Base-by-base conservation (phyloP, 768 basidiomycete genomes). In the Mycena sanguinolenta region DNA sequence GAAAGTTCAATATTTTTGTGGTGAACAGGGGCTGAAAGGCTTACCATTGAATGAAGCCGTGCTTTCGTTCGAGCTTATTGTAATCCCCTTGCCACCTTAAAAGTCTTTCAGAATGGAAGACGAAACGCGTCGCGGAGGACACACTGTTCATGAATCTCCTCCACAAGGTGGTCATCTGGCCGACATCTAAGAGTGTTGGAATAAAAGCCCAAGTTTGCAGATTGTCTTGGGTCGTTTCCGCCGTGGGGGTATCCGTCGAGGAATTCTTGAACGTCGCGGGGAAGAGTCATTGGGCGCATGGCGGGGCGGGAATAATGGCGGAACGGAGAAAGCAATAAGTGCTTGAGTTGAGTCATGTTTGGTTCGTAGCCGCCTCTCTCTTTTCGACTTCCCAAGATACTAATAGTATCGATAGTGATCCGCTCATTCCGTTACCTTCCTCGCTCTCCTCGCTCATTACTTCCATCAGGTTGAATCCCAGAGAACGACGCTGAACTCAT, bases 41-140 rank as follows among this genome's bases (percentile, higher is more conserved):
- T 12, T 39, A 39, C 92, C 93, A 94, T 75, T 94, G 93, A 52
- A 94, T 91, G 77, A 87, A 94, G 1, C 89, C 90, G 75, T 94
- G 93, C 66, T 89, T 89, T 71, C 82, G 78, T 77, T 95, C 93
- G 34, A 95, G 82, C 69, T 82, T 87, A 34, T 79, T 75, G 72
- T 91, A 91, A 74, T 93, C 84, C 7, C 88, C 89, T 63, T 84
- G 74, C 91, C 92, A 94, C 73, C 92, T 93, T 54, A 27, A 67
- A 36, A 67, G 46, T 67, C 58, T 38, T 25, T 71, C 58, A 28
- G 49, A 30, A 54, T 32, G 3, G 14, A 36, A 19, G 54, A 38
- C 30, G 32, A 46, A 52, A 38, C 38, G 49, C 38, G 67, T 52
- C 44, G 54, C 12, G 32, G 21, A 17, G 63, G 58, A 70, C 84